Evolutionary conservation across 768 basidiomycete species (phyloP).

Genomic region (Lactarius evosmus): DNA sequence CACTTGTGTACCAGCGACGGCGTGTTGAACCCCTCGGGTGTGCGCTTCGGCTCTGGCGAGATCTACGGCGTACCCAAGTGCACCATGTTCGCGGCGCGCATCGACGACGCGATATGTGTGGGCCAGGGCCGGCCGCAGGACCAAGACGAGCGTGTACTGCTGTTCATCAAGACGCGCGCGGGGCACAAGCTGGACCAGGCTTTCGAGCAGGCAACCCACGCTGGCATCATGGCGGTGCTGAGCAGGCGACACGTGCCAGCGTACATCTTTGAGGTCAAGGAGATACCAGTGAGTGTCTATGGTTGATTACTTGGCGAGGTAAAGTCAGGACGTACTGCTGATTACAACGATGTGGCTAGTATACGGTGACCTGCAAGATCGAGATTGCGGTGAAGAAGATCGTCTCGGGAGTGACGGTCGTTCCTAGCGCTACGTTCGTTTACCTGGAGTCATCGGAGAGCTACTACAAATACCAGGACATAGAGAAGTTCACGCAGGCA

Average conservation of each 20-base stretch:
- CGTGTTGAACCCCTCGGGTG: too few relatives aligned
- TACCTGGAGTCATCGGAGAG: slow-evolving; percentile 65
- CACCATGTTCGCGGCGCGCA: slow-evolving; percentile 39
- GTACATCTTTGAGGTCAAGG: too few relatives aligned
- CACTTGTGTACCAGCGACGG: too few relatives aligned
- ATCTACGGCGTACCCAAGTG: slow-evolving; percentile 65
- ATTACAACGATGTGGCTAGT: slow-evolving; percentile 42
- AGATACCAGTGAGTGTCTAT: too few relatives aligned
- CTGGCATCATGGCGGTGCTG: slow-evolving; percentile 53
- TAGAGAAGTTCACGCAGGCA: too few relatives aligned
- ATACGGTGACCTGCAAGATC: slow-evolving; percentile 72
- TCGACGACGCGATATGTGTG: slow-evolving; percentile 72
- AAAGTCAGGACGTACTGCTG: slow-evolving; percentile 37
- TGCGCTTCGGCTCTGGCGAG: too few relatives aligned
- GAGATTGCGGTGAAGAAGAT: slow-evolving; percentile 79
- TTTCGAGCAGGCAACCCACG: slow-evolving; percentile 49
- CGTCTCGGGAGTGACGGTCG: slow-evolving; percentile 57
- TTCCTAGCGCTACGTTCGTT: slow-evolving; percentile 73
- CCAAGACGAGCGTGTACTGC: slow-evolving; percentile 68
- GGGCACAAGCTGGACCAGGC: slow-evolving; percentile 45
- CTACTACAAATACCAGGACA: too few relatives aligned
- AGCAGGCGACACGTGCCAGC: too few relatives aligned
- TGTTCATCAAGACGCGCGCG: slow-evolving; percentile 65
- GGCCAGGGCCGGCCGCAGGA: slow-evolving; percentile 57
- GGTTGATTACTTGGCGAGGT: too few relatives aligned